Base-by-base conservation (phyloP, 768 basidiomycete species). In the Grammothele lineata region DNA sequence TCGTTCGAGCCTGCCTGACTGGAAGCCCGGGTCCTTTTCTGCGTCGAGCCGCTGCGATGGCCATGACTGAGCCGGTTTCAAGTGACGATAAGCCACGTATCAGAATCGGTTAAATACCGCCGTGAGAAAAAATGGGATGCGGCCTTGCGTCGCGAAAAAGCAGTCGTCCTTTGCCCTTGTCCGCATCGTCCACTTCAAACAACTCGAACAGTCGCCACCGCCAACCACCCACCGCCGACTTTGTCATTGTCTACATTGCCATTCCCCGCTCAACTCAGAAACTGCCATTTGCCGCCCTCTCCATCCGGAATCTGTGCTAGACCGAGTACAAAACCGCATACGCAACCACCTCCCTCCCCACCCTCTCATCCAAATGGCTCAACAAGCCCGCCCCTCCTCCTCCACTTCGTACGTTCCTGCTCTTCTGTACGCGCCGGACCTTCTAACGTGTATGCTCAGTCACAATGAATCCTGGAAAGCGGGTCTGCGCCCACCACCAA, bases 401-500 rank as follows among this genome's bases (percentile, higher is more conserved):
- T 67, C 65, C 27, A 66, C 65, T 35, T 58, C 65, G 62, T 68
- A 48, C 43, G 14, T 45, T 17, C 19, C 17, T 21, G 21, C 17
- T 21, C n/a, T 40, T 33, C n/a, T 21, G n/a, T 18, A n/a, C 33
- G n/a, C 14, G 17, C 2, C 30, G 19, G 22, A 19, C 21, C 7
- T 25, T 21, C 22, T 39, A 9, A 35, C 34, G 19, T 23, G 26
- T 38, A 37, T 46, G 23, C 23, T 12, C 25, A 52, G 54, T 17
- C 50, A 54, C 37, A 52, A 43, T 42, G 57, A 63, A 47, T 56
- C 61, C 59, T 96, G 91, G 90, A 91, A 86, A 69, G 61, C 75
- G 34, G 77, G 82, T 54, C 85, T 96, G 54, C 81, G 83, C 37
- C 79, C 85, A 47, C 92, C 92, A 66, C 83, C 83, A 75, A 93